Base-by-base conservation (phyloP, 768 basidiomycete genomes). In the Amanita inopinata region DNA sequence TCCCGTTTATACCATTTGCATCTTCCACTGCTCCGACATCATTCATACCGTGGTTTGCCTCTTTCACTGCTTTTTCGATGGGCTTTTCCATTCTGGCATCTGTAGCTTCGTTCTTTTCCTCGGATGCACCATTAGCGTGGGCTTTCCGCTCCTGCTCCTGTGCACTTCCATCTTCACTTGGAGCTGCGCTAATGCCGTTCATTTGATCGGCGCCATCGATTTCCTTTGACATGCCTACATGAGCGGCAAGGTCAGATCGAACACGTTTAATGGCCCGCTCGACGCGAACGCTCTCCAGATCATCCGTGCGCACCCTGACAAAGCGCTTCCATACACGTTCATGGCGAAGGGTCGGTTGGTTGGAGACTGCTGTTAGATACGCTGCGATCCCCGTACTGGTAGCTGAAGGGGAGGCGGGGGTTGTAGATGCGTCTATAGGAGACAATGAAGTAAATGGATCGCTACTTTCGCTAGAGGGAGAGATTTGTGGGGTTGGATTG, bases 211-310 rank as follows among this genome's bases (percentile, higher is more conserved):
- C 7, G 7, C 27, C 27, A 28, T 28, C 27, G 17, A 22, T 34
- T 8, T 44, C 43, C 10, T 44, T 44, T 9, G 35, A 24, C 45
- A 46, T 33, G 33, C 74, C 63, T 41, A 70, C 60, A 54, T 91
- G 87, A 8, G 79, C 79, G 7, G 83, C 86, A 15, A 89, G 66
- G 63, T 93, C 90, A 33, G 84, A 88, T 42, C 87, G 69, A 14
- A 88, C 85, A 20, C 86, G 78, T 65, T 90, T 89, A 62, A 92
- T 84, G 3, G 89, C 83, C 49, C 87, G 72, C 64, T 92, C 88
- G 30, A 85, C 79, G 33, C 89, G 78, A 4, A 81, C 80, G 51
- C 87, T 90, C 65, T 92, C 81, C 38, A 93, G 61, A 59, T 94
- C 91, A 54, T 93, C 90, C 2, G 79, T 83, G 43, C 90, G 73